Evolutionary conservation across 345 rosid genomes (phyloP).

Genomic region (Eucalyptus pauciflora): DNA sequence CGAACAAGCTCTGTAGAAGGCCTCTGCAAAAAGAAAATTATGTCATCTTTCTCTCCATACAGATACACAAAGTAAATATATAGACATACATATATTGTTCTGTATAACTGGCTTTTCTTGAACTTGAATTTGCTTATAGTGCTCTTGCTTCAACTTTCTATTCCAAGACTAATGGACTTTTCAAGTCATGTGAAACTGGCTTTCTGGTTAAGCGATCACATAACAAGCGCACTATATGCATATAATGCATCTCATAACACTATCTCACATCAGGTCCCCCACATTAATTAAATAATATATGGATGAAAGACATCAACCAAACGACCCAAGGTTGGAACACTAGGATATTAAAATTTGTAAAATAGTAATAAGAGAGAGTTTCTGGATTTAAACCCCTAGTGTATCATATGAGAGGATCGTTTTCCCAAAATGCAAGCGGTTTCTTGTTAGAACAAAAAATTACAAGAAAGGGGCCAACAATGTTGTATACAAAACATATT

Average conservation of each 20-base stretch:
- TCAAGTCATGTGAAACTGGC: not conserved
- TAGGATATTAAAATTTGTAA: not conserved
- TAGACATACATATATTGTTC: not conserved
- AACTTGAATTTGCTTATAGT: not conserved
- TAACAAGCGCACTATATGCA: not conserved
- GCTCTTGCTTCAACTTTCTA: not conserved
- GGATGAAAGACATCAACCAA: not conserved
- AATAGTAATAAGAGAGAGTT: not conserved
- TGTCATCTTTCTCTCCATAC: not conserved
- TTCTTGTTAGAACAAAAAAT: not conserved
- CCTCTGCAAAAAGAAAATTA: slow-evolving; percentile 32
- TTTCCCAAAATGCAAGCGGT: not conserved
- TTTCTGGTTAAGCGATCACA: not conserved
- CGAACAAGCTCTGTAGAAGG: slow-evolving; percentile 82
- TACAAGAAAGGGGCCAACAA: not conserved
- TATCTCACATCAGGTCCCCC: not conserved
- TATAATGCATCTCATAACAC: not conserved
- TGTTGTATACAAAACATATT: not conserved
- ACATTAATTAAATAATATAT: not conserved
- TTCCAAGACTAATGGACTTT: not conserved
- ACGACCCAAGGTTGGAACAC: not conserved
- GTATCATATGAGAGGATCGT: not conserved
- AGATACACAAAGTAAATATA: not conserved
- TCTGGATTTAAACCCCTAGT: not conserved
- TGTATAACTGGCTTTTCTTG: not conserved